Evolutionary conservation across 129 eudicot species (phyloP), one percentile per base, ranked within the genome.

Genomic region (Gnaphalium uliginosum): DNA sequence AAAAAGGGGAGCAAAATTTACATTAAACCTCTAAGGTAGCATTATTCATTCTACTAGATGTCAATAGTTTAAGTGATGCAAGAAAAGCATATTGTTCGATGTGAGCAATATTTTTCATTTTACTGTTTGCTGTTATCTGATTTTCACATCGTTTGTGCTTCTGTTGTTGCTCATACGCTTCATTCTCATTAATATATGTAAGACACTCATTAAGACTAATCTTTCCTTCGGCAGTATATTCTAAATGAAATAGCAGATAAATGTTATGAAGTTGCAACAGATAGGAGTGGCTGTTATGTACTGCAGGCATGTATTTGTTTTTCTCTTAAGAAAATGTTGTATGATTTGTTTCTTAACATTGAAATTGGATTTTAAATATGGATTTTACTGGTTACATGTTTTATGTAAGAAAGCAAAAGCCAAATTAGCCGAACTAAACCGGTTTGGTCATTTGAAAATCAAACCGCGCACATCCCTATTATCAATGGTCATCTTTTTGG

Each of bases 201-300:
- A 11, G 27, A n/a, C 10, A 33, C 46, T 56, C 48, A 48, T 39
- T 69, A 59, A 78, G 51, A 23, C 33, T 11, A 18, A 30, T 25
- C 13, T 65, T 76, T 24, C 43, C 23, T 77, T 68, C 81, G 71
- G 80, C 91, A 88, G 94, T 74, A 69, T 53, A 83, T 90, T 76
- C 64, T 90, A 76, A 73, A 80, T 29, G 89, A 80, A 68, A 86
- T 86, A 66, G 83, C 89, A 43, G 18, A 73, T 2, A 86, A 86
- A 76, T 86, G 89, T 80, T 84, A 78, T 6, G 54, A 43, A 70
- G 81, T 90, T 43, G 96, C 88, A 4, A 86, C 85, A 8, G 78
- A 81, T 75, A 88, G 83, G 81, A 82, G 86, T 59, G 96, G 96
- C 1, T 90, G 96, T 56, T 84, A 89, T 68, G 96, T 90, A 78